Evolutionary conservation across 2,329 filamentous ascomycete species (phyloP).

Genomic region (Scedosporium minutisporum): DNA sequence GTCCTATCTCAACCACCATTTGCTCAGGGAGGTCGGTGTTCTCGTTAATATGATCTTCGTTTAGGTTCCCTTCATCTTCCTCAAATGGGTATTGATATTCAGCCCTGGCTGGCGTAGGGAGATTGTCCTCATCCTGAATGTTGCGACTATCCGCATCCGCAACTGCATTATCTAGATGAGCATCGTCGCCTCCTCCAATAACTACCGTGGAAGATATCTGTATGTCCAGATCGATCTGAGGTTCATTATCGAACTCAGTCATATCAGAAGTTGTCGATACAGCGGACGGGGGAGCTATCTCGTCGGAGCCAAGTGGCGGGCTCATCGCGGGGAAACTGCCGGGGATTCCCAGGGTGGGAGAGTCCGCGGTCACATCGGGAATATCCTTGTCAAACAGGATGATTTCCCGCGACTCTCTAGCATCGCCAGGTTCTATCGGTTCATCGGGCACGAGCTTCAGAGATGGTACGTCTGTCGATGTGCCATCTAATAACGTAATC

Average conservation of each 20-base stretch:
- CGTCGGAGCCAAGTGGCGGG: conserved; percentile 29
- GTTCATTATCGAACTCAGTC: conserved; percentile 66
- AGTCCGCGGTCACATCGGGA: conserved; percentile 3
- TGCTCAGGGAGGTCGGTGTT: neutral
- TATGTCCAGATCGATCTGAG: conserved; percentile 44
- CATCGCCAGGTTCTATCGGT: neutral
- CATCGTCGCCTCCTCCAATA: neutral
- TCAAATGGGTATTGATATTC: conserved; percentile 44
- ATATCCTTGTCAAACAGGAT: neutral
- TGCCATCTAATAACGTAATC: neutral
- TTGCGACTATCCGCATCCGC: neutral
- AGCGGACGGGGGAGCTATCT: conserved; percentile 43
- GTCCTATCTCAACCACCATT: conserved; percentile 6
- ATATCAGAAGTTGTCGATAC: conserved; percentile 49
- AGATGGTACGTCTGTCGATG: neutral
- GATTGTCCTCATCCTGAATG: neutral
- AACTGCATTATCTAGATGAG: neutral
- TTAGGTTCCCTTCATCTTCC: conserved; percentile 22
- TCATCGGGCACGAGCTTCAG: neutral
- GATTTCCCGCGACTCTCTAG: neutral
- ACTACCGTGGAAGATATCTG: neutral
- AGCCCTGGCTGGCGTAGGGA: conserved; percentile 19
- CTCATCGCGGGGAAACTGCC: conserved; percentile 45
- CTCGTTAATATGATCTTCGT: neutral
- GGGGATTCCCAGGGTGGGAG: conserved; percentile 34